Conservation (phyloP, 1,139 yeast genomes). For the Suhomyces bokatorum region DNA sequence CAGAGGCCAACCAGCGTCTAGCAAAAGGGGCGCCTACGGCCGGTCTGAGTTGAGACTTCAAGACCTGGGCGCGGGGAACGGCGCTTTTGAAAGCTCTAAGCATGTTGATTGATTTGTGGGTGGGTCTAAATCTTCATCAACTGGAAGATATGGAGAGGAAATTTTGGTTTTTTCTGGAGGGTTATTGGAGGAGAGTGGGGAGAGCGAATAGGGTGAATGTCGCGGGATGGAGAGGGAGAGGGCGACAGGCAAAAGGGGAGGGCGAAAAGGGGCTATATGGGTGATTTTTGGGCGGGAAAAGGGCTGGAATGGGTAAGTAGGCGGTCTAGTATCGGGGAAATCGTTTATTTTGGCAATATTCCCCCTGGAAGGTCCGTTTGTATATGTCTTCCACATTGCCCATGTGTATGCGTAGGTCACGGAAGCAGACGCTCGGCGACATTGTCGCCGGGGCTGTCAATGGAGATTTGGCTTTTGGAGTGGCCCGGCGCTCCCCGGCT, state of each 20-base stretch:
- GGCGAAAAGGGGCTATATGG: not conserved
- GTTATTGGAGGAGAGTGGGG: conserved; percentile 6
- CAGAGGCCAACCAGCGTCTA: conserved; percentile 39
- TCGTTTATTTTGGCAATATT: too few species aligned
- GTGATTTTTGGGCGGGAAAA: not conserved
- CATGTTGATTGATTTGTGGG: conserved; percentile 24
- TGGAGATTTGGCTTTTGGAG: not conserved
- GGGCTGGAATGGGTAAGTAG: too few species aligned
- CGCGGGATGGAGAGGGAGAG: not conserved
- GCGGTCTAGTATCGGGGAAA: not conserved
- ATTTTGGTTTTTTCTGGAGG: conserved; percentile 3
- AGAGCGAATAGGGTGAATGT: not conserved
- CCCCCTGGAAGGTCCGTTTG: too few species aligned
- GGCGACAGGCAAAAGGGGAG: not conserved
- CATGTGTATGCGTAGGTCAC: not conserved
- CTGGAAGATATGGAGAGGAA: conserved; percentile 8
- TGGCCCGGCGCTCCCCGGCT: not conserved
- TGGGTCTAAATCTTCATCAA: conserved; percentile 12
- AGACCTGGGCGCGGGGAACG: conserved; percentile 35
- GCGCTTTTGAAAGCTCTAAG: conserved; percentile 48
- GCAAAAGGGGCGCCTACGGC: conserved; percentile 3
- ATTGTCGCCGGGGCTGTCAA: not conserved
- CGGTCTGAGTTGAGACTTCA: conserved; percentile 19
- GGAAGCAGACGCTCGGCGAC: not conserved
- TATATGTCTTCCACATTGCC: too few species aligned